A percentile compares a stretch with the other conserved stretches of the same genome.
Evolutionary conservation across 2,329 filamentous ascomycete species (phyloP).

Genomic region (Bretziella fagacearum): DNA sequence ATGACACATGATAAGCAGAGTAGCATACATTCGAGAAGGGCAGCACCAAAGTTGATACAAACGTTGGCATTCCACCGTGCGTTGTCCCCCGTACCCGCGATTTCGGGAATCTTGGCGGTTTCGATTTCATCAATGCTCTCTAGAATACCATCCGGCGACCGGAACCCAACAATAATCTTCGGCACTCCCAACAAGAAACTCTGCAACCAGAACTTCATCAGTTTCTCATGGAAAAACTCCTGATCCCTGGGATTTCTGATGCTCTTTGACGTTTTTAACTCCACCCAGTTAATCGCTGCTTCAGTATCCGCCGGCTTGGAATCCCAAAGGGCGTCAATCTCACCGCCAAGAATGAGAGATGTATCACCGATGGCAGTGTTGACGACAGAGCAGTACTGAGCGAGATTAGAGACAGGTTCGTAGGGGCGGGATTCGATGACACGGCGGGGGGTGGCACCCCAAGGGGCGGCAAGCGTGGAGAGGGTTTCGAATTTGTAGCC

Average conservation of each 20-base stretch:
- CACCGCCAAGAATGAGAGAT: constrained; percentile 66
- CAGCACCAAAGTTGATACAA: constrained; percentile 77
- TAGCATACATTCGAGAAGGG: constrained; percentile 63
- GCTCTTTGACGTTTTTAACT: constrained; percentile 77
- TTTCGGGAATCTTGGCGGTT: constrained; percentile 61
- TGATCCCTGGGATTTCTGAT: constrained; percentile 51
- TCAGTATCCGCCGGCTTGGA: constrained; percentile 50
- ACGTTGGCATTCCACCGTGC: constrained; percentile 77
- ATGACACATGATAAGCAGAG: constrained; percentile 15
- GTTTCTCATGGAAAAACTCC: constrained; percentile 68
- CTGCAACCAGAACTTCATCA: constrained; percentile 94
- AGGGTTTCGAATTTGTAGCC: constrained; percentile 96
- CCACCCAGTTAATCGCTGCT: constrained; percentile 74
- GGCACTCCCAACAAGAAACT: constrained; percentile 87
- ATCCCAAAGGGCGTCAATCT: constrained; percentile 90
- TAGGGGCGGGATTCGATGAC: constrained; percentile 62
- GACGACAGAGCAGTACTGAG: constrained; percentile 91
- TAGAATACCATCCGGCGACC: constrained; percentile 52
- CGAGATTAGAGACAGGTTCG: constrained; percentile 66
- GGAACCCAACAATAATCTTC: constrained; percentile 80
- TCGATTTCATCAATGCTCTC: constrained; percentile 59
- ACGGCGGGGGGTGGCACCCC: constrained; percentile 54
- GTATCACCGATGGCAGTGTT: constrained; percentile 68
- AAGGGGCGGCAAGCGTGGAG: constrained; percentile 55
- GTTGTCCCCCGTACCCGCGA: constrained; percentile 48